phyloP scores from a whole-genome alignment of 2,329 filamentous ascomycete genomes.

The Botrytis porri region DNA sequence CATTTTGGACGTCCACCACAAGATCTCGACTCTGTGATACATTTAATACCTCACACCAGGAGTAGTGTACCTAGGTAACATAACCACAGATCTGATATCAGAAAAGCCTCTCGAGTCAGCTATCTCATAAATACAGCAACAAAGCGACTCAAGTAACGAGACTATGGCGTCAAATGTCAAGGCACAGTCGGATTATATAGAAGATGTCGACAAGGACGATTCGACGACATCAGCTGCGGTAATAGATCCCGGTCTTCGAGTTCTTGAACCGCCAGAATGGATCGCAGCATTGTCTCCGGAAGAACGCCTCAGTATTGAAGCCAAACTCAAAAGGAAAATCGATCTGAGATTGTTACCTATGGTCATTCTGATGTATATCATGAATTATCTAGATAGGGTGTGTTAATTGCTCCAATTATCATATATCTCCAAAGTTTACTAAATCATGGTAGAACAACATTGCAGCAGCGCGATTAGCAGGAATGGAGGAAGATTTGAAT shows the following conservation, averaged over 20 bases:
- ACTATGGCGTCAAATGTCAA: slow-evolving; percentile 5
- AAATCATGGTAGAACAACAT: slow-evolving; percentile 48
- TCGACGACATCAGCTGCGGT: slow-evolving; percentile 1
- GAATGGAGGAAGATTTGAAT: slow-evolving; percentile 45
- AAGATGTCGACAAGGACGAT: slow-evolving; percentile 1
- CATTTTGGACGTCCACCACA: background rate
- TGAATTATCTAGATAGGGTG: slow-evolving; percentile 59
- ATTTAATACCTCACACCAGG: background rate
- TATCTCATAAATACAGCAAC: background rate
- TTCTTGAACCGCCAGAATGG: slow-evolving; percentile 33
- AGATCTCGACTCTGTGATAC: background rate
- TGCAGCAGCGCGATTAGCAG: slow-evolving; percentile 52
- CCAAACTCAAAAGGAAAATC: slow-evolving; percentile 59
- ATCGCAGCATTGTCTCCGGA: slow-evolving; percentile 49
- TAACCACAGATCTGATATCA: background rate
- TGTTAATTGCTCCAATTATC: background rate
- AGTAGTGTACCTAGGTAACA: background rate
- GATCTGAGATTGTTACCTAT: slow-evolving; percentile 64
- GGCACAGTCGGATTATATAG: background rate
- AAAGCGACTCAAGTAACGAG: background rate
- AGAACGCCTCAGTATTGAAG: slow-evolving; percentile 52
- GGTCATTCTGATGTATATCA: slow-evolving; percentile 67
- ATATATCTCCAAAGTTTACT: background rate
- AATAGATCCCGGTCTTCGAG: background rate
- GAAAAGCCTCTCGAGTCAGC: background rate